Base-by-base conservation (phyloP, 176 grass and related monocot genomes). In the Echinochloa phyllopogon region DNA sequence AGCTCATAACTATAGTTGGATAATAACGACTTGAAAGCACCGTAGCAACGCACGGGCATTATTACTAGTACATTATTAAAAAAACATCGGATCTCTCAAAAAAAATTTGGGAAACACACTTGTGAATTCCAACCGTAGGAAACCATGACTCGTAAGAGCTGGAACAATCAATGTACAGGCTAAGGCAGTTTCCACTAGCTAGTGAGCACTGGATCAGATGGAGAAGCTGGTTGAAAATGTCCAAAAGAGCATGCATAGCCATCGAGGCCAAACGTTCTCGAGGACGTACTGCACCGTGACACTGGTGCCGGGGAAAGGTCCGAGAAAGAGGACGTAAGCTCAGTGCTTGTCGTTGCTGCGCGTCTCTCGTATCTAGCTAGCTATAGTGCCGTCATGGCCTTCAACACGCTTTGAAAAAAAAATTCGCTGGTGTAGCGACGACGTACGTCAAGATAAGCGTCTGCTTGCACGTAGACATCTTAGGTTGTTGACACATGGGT, bases 251-350 rank as follows among this genome's bases (percentile, higher is more conserved):
- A 33, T 33, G 86, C 65, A 61, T 45, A 57, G 33, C 41, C 15
- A 25, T 71, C 65, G 65, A 72, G 72, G 23, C 73, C 59, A 69
- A 82, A 74, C 74, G 84, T 66, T 76, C 4, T 14, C 36, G 3
- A 76, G 61, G 65, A 37, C 24, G 56, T 61, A 86, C 29, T 43
- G 64, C 53, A 64, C 83, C 38, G 3, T 48, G 42, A 50, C 51
- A 27, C 63, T 13, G 56, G 53, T 77, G 66, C 65, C 11, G 17
- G 66, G n/a, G 38, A 87, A 86, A 68, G 16, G 84, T 83, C 80
- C 36, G 61, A 67, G 57, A 78, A 44, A 60, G 55, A 75, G 18
- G 29, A 87, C 79, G 89, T 77, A 87, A 90, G 84, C 74, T 33
- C 45, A 10, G 84, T 38, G 73, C 38, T 72, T 72, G 88, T 83